Base-by-base conservation (phyloP, 768 basidiomycete species). In the Suillus decipiens region DNA sequence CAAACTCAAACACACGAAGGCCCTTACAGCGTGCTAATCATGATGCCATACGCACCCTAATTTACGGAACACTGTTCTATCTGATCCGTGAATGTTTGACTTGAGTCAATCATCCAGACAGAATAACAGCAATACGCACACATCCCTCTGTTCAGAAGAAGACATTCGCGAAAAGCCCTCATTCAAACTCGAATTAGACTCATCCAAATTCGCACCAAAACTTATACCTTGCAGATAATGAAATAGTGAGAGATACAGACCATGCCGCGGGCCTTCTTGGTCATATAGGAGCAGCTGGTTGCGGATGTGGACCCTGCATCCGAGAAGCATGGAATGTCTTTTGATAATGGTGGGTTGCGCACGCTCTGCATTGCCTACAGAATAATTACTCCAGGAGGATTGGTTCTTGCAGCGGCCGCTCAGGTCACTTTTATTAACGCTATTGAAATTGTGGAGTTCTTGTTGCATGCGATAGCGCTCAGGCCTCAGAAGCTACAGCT, bases 381-480 rank as follows among this genome's bases (percentile, higher is more conserved):
- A 64, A 84, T 15, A 24, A 48, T 48, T 86, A 66, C 72, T 99
- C 67, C 77, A 76, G 31, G 94, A 97, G 76, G 87, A 93, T 41
- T 92, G 98, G 77, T 98, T 93, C 72, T 68, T 87, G 65, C 78
- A 78, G 24, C 98, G 96, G 96, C 83, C 84, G 24, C 79, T n/a
- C 81, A 84, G 34, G 87, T 84, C 48, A 81, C 92, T 17, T 80
- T 89, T 41, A 84, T 86, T 63, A 89, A 93, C 62, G 92, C 91
- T 76, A 87, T 98, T 22, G 95, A 97, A 64, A 90, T 89, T 78
- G 92, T 98, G 65, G 96, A 99, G 73, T 89, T 90, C 69, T 87
- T 86, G 28, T 77, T 98, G 50, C 73, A 77, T 39, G 37, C 37
- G n/a, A 89, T 99, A 50, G 80, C 98, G 11, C 48, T 48, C 22